Evolutionary conservation across 176 grass and related monocot genomes (phyloP), one percentile per base, ranked within the genome.

Genomic region (Phyllostachys edulis): DNA sequence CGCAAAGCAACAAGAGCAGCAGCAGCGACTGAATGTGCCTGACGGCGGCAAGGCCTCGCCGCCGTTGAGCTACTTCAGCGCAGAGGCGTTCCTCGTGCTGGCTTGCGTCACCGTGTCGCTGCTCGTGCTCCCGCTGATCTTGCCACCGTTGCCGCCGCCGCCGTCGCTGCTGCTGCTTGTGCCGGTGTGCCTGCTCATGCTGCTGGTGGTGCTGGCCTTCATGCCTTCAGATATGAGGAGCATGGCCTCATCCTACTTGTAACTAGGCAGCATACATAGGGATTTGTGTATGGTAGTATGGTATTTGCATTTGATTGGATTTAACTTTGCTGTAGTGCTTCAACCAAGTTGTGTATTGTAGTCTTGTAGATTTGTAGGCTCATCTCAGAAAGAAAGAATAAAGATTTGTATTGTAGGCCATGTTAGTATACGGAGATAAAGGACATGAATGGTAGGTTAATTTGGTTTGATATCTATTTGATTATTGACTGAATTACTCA

Each of bases 91-190:
- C 4, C 20, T 95, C 1, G 60, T 85, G 75, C 80, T 95, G 23
- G 82, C 70, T 3, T 80, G 88, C 47, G 41, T 95, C 24, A 88
- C 88, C 13, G 70, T 87, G 27, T 95, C 88, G 21, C 84, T 95
- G 76, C 23, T 91, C 8, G 71, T 92, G 18, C 93, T 95, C 64
- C 93, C 93, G 37, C 83, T 95, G 39, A 61, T 92, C 34, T 50
- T 95, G 69, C 93, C 93, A 21, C 93, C 93, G 3, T 36, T 95
- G 70, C 90, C 90, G 29, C 93, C 93, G 9, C 93, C 93, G 10
- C 93, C 93, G 17, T 41, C 88, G 17, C 36, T 87, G 73, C 82
- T 95, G 40, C 63, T 95, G 24, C 83, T 95, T 9, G 69, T 92
- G 63, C 93, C 88, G 10, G 63, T 92, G 5, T 87, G 88, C 79